Conservation (phyloP, 805 yeast genomes). For the Nakazawaea sp. region DNA sequence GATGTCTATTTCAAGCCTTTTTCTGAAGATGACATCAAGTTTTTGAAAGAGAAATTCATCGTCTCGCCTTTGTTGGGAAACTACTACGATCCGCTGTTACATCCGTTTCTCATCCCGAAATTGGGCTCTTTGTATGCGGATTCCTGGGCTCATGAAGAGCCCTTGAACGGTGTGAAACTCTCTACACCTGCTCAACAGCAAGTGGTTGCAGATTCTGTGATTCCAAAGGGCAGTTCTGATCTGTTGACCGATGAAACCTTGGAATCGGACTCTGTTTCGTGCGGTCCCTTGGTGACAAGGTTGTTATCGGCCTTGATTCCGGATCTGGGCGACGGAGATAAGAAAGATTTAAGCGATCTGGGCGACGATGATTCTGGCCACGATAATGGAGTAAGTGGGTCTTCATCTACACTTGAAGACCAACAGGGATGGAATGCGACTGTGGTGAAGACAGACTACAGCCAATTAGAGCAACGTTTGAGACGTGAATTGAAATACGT, state of each 20-base stretch:
- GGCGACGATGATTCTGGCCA: conserved; percentile 11
- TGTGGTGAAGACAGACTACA: conserved; percentile 53
- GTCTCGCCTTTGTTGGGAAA: conserved; percentile 40
- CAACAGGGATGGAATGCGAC: conserved; percentile 43
- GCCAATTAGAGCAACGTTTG: conserved; percentile 77
- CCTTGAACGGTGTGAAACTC: conserved; percentile 21
- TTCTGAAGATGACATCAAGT: conserved; percentile 73
- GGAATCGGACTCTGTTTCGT: conserved; percentile 69
- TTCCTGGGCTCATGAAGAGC: conserved; percentile 82
- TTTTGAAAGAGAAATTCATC: conserved; percentile 56
- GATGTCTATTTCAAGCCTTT: conserved; percentile 80
- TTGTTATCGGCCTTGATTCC: conserved; percentile 72
- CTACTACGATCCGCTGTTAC: conserved; percentile 57
- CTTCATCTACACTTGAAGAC: conserved; percentile 24
- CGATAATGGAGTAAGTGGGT: conserved; percentile 15
- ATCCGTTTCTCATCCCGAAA: conserved; percentile 77
- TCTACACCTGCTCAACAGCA: conserved; percentile 2
- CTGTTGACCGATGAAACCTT: conserved; percentile 52
- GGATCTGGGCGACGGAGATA: conserved; percentile 20
- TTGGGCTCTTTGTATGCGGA: conserved; percentile 79
- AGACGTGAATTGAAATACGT: conserved; percentile 84
- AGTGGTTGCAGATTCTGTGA: conserved; percentile 12
- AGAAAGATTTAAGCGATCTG: conserved; percentile 15
- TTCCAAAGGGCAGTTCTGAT: conserved; percentile 56
- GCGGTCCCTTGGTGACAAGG: conserved; percentile 89